phyloP scores from a whole-genome alignment of 2,329 filamentous ascomycete species.

The Aspergillus udagawae region DNA sequence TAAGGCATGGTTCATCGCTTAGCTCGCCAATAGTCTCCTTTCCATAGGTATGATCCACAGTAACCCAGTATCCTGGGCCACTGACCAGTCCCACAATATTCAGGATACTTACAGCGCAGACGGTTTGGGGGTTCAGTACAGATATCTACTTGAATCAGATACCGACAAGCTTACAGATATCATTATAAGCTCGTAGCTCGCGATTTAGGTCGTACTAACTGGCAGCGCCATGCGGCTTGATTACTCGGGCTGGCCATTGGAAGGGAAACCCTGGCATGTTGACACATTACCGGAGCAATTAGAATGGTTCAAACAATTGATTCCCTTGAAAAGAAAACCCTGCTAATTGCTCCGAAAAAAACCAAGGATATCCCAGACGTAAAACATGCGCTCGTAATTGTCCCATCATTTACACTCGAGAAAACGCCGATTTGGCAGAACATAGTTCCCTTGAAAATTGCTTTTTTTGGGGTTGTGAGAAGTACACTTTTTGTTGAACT shows the following conservation, averaged over 20 bases:
- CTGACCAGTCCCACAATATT: not conserved
- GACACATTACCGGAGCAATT: conserved; percentile 23
- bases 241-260: not conserved
- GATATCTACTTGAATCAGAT: not conserved
- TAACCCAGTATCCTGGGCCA: not conserved
- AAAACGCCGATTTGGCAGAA: conserved; percentile 23
- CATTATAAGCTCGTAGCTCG: not conserved
- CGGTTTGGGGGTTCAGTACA: not conserved
- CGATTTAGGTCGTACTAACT: not conserved
- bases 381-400: conserved; percentile 23
- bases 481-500: conserved; percentile 22
- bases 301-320: conserved; percentile 15
- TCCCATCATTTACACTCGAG: conserved; percentile 28
- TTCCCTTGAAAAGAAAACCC: conserved; percentile 17
- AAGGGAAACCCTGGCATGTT: not conserved
- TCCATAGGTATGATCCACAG: not conserved
- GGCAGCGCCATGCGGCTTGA: not conserved
- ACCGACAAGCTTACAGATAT: not conserved
- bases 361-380: conserved; percentile 15
- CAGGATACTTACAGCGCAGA: not conserved
- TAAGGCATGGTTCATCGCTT: not conserved
- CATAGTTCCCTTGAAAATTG: conserved; percentile 21
- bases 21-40: not conserved
- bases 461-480: conserved; percentile 19
- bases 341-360: conserved; percentile 26